Conservation (phyloP, 306 rosid genomes). For the Sicyos edulis region DNA sequence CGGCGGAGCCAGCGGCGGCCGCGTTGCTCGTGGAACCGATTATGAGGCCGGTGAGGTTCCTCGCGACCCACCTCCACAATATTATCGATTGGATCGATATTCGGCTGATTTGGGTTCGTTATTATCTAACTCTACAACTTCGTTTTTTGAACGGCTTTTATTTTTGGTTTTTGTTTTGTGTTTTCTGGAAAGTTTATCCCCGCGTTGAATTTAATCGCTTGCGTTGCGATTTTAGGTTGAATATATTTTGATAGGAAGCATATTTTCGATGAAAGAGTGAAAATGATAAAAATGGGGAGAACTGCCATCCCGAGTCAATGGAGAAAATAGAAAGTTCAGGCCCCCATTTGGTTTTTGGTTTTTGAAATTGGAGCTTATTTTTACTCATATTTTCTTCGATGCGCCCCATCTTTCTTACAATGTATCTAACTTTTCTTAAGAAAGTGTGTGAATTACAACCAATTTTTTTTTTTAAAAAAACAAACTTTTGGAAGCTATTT, state of each 20-base stretch:
- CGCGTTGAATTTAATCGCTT: not conserved
- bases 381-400: no score
- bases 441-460: no score
- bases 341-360: no score
- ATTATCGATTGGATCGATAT: constrained; percentile 41
- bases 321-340: not conserved
- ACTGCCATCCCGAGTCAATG: not conserved
- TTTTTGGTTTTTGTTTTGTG: no score
- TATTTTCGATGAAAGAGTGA: not conserved
- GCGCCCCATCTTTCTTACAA: no score
- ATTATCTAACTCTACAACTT: not conserved
- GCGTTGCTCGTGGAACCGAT: constrained; percentile 38
- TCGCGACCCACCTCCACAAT: constrained; percentile 35
- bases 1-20: constrained; percentile 21
- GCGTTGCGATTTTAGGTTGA: not conserved
- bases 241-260: not conserved
- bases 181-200: not conserved
- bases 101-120: constrained; percentile 40
- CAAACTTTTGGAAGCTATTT: no score
- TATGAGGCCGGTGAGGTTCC: constrained; percentile 52
- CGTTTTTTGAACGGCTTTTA: no score
- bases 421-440: no score
- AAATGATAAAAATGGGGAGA: not conserved
- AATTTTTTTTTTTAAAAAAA: no score
- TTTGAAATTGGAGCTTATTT: no score